Percentiles rank a stretch among this genome's conserved stretches.
Evolutionary conservation across 352 stramenopile species (phyloP).

Genomic region (Phytophthora uliginosa): DNA sequence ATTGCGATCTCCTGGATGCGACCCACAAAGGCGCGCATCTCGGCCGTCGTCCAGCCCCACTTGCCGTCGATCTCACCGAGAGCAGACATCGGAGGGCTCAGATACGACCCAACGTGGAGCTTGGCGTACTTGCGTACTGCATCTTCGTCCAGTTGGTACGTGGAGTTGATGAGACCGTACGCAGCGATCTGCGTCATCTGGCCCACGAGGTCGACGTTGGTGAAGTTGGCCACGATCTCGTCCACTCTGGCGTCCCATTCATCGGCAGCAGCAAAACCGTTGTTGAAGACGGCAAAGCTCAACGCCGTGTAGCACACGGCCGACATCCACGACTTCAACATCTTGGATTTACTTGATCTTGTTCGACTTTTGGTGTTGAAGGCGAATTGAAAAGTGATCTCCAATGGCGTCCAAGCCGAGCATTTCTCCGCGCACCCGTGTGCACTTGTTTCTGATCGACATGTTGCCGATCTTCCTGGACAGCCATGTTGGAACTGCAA

Average conservation of each 20-base stretch:
- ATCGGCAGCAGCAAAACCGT: neutral
- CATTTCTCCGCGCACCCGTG: too few species aligned
- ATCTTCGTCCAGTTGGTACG: neutral
- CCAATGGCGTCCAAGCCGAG: too few species aligned
- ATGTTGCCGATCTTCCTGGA: too few species aligned
- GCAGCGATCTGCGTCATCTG: neutral
- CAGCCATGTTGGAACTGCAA: too few species aligned
- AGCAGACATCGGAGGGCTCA: neutral
- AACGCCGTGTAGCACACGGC: neutral
- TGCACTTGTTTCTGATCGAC: too few species aligned
- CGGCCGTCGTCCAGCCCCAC: slow-evolving; percentile 48
- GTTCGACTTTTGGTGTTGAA: neutral
- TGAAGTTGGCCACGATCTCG: neutral
- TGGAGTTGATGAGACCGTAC: neutral
- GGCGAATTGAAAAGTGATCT: neutral
- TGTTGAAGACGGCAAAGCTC: neutral
- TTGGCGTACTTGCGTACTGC: neutral
- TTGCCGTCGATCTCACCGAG: slow-evolving; percentile 11
- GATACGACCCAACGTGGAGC: neutral
- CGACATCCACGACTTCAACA: neutral
- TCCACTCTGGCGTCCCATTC: neutral
- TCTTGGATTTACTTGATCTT: neutral
- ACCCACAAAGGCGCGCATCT: slow-evolving; percentile 68
- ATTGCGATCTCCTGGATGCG: slow-evolving; percentile 75
- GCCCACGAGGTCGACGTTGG: neutral